Evolutionary conservation across 176 grass and related monocot species (phyloP), one percentile per base, ranked within the genome.

Genomic region (Ensete ventricosum): DNA sequence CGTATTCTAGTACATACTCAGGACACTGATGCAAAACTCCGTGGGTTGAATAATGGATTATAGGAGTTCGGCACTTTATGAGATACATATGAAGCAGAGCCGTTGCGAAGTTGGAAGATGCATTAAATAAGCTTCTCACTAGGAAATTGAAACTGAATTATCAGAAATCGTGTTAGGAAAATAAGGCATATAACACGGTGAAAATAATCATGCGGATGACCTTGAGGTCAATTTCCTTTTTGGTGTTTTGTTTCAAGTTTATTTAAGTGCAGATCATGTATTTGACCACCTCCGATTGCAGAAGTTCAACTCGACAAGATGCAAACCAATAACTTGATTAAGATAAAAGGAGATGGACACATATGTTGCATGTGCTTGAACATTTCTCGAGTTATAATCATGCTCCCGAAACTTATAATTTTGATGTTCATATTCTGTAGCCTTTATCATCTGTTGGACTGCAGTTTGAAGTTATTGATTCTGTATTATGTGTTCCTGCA

Each of bases 401-500:
- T 64, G 11, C 20, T 65, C 20, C 10, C 24, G n/a, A 22, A 63
- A 10, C 19, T 21, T 85, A 14, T 62, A 70, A 62, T 14, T 23
- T 48, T 67, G 59, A 14, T 60, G 53, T 58, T 19, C 63, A 55
- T 21, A 58, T 54, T 22, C 82, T 67, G 69, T 55, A 20, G 24
- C 29, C 81, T 58, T 77, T 74, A 2, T 55, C 70, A 74, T 11
- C 20, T 63, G 70, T 81, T 51, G 67, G 14, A 62, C 19, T 10
- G 2, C 52, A 20, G 2, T 19, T 20, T 71, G 68, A 11, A 24
- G 3, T 16, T 51, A 71, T 19, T 71, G 20, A 71, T 20, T 83
- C 0, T 74, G 83, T 50, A 72, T 54, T 85, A 3, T 80, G 78
- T 57, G 51, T 17, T 91, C 87, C 84, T 91, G 88, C 82, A 82